These are phyloP conservation scores for Lactarius hatsudake DNA, from an alignment of 768 basidiomycete species.

Conservation along the genomic window DNA sequence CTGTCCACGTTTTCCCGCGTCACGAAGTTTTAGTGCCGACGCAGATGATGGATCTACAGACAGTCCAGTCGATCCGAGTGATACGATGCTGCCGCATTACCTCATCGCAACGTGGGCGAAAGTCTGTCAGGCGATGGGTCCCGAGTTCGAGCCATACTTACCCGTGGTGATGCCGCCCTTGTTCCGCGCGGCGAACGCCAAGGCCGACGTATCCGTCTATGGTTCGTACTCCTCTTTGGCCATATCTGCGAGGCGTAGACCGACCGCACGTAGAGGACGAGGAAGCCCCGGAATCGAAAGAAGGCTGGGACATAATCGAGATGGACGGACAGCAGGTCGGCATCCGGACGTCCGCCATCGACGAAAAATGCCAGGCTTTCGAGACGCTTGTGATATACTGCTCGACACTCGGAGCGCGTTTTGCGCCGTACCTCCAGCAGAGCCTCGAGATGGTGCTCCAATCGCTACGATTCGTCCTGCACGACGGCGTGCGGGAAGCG, in stretches of 20 bases:
- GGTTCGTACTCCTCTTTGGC: constrained; percentile 40
- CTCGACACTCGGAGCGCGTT: constrained; percentile 60
- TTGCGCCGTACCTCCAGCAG: constrained; percentile 71
- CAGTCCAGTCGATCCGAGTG: constrained; percentile 62
- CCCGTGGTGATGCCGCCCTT: constrained; percentile 81
- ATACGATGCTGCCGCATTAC: constrained; percentile 71
- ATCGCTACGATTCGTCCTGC: constrained; percentile 72
- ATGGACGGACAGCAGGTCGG: constrained; percentile 77
- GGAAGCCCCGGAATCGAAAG: constrained; percentile 53
- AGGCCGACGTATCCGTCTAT: constrained; percentile 73
- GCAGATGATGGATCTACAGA: constrained; percentile 40
- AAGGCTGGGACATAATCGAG: constrained; percentile 76
- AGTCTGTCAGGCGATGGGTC: constrained; percentile 79
- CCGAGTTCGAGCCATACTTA: constrained; percentile 84
- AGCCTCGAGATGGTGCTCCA: constrained; percentile 71
- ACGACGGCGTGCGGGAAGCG: constrained; percentile 81
- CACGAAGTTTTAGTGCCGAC: background rate
- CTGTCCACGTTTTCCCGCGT: background rate
- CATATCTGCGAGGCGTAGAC: constrained; percentile 5
- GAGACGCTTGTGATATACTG: constrained; percentile 83
- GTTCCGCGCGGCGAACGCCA: constrained; percentile 71
- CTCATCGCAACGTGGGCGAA: constrained; percentile 88
- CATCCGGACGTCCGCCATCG: constrained; percentile 75
- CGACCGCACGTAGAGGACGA: constrained; percentile 45
- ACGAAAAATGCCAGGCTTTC: constrained; percentile 86